Conservation (phyloP, 2,329 filamentous ascomycete species). For the Cryphonectria radicalis region DNA sequence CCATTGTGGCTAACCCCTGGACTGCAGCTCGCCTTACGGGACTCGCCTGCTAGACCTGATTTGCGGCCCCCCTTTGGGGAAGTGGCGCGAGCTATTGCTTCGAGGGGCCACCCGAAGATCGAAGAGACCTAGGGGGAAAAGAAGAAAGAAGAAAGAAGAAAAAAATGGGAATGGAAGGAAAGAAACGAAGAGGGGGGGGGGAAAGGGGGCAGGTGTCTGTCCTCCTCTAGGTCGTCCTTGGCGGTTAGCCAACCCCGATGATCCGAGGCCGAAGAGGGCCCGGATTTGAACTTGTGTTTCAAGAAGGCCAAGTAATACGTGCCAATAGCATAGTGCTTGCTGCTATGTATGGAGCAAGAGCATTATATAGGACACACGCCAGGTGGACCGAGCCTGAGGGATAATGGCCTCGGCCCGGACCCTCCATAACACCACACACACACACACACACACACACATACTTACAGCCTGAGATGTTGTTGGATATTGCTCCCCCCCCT, state of each 20-base stretch:
- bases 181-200: not conserved
- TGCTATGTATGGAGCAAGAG: not conserved
- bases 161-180: not conserved
- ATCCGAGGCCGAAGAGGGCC: not conserved
- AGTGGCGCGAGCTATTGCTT: slow-evolving; percentile 7
- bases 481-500: not conserved
- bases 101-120: not conserved
- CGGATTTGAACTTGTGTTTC: not conserved
- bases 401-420: not conserved
- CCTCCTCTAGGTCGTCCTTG: not conserved
- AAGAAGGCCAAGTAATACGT: not conserved
- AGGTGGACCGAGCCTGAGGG: not conserved
- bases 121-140: not conserved
- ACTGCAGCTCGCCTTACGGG: slow-evolving; percentile 28
- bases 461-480: not conserved
- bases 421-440: not conserved
- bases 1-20: slow-evolving; percentile 11
- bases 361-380: not conserved
- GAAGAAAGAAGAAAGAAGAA: not conserved
- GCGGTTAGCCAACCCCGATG: not conserved
- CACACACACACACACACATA: not conserved
- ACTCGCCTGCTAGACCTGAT: slow-evolving; percentile 24
- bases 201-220: not conserved
- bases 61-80: slow-evolving; percentile 12
- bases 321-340: not conserved